Evolutionary conservation across 495 filamentous ascomycete genomes (phyloP).

Genomic region (Friedmanniomyces endolithicus): DNA sequence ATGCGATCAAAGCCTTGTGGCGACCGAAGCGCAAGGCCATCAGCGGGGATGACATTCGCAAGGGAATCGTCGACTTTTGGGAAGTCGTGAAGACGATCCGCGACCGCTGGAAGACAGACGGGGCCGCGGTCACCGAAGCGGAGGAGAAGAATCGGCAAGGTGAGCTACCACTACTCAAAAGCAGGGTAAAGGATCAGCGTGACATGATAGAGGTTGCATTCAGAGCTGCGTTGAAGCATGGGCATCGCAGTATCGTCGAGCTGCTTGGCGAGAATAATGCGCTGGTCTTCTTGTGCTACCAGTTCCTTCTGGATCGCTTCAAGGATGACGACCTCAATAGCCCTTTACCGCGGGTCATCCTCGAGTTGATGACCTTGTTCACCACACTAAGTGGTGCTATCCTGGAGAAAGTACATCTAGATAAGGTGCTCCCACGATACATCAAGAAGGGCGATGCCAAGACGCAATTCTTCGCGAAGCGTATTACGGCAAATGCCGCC

Average conservation of each 20-base stretch:
- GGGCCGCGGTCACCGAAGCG: constrained; percentile 44
- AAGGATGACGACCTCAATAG: constrained; percentile 52
- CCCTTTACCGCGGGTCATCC: constrained; percentile 47
- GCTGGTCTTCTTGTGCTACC: constrained; percentile 44
- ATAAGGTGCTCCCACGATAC: constrained; percentile 48
- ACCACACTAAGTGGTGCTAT: constrained; percentile 50
- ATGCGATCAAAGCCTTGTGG: constrained; percentile 55
- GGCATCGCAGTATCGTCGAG: constrained; percentile 52
- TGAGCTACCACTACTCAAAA: constrained; percentile 37
- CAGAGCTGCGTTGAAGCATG: constrained; percentile 44
- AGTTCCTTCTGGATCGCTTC: constrained; percentile 54
- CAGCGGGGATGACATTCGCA: constrained; percentile 38
- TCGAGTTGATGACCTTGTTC: constrained; percentile 52
- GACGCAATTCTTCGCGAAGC: constrained; percentile 45
- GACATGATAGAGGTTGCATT: constrained; percentile 49
- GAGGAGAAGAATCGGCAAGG: constrained; percentile 40
- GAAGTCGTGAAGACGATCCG: constrained; percentile 50
- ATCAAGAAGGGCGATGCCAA: constrained; percentile 54
- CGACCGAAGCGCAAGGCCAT: constrained; percentile 39
- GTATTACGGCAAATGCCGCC: constrained; percentile 45
- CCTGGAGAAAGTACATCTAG: constrained; percentile 55
- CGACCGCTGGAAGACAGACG: constrained; percentile 50
- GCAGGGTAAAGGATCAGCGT: constrained; percentile 43
- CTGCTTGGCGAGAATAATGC: constrained; percentile 49
- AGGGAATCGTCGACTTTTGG: constrained; percentile 45